Base-by-base conservation (phyloP, 805 yeast species). In the Cyberlindnera maclurae region DNA sequence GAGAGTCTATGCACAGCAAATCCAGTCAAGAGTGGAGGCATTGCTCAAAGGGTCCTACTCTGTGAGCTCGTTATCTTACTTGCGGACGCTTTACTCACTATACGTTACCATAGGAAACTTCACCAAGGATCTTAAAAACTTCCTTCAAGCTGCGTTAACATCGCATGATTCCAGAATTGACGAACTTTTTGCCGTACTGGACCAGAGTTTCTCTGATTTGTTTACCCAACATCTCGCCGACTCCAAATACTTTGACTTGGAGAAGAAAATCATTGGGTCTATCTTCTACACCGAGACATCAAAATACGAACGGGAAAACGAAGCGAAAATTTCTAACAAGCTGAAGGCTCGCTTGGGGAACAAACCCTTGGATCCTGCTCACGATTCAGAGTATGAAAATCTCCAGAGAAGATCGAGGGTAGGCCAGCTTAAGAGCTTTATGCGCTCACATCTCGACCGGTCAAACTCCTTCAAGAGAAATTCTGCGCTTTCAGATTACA, bases 1-100 rank as follows among this genome's bases (percentile, higher is more conserved):
- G 53, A 71, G 95, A 50, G 68, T 83, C 10, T 84, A 81, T 60
- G 88, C 82, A 0, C 90, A 84, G 58, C 72, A 84, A 46, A 62
- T 82, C 26, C 72, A 74, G 45, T 66, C 73, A 15, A 68, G 75
- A 49, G 65, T 79, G 13, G 78, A 77, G 43, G 61, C 72, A 1
- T 63, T 84, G 26, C 59, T 88, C 26, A 77, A 71, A 36, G 74
- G 71, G 40, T 79, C 96, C 0, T 70, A 74, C 34, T 70, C 82
- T 2, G 64, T 74, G 6, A 75, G 85, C 17, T 68, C 77, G 3
- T 62, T 88, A 37, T 82, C 95, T 0, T 86, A 82, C 54, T 77
- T 88, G 3, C 71, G 97, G 51, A 70, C 81, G 2, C 60, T 90
- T 26, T 84, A 86, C 59, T 67, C 79, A 3, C 64, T 82, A n/a